phyloP scores from a whole-genome alignment of 176 grass and related monocot species.

The Tillandsia fasciculata region DNA sequence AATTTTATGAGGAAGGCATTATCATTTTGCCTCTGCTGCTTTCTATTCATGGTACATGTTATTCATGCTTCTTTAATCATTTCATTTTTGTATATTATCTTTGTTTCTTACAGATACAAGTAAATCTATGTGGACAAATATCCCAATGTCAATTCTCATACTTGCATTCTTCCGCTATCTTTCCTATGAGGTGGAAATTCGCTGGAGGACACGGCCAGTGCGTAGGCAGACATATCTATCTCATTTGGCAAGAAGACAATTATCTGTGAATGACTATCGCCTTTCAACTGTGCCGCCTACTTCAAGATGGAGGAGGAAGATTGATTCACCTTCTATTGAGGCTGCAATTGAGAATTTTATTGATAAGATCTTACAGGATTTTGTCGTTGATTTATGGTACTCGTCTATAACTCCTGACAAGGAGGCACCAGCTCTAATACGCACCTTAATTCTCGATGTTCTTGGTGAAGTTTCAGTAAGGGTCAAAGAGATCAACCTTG shows the following conservation, averaged over 20 bases:
- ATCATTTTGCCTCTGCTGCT: background rate
- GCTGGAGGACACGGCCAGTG: conserved; percentile 51
- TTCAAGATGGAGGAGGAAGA: conserved; percentile 89
- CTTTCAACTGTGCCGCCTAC: conserved; percentile 47
- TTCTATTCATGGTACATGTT: conserved; percentile 1
- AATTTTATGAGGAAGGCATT: no score
- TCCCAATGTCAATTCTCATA: conserved; percentile 90
- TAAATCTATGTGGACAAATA: conserved; percentile 99
- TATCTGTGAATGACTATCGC: conserved; percentile 60
- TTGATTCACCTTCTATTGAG: conserved; percentile 71
- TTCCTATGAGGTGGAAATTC: conserved; percentile 76
- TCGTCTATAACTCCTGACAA: conserved; percentile 76
- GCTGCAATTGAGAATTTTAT: conserved; percentile 76
- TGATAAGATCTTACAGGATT: conserved; percentile 81
- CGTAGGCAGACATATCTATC: conserved; percentile 64
- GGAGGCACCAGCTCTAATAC: conserved; percentile 86
- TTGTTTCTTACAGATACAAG: conserved; percentile 76
- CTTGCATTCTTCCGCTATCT: conserved; percentile 68
- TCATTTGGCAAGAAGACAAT: conserved; percentile 55
- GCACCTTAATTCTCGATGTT: conserved; percentile 63
- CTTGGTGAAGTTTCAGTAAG: conserved; percentile 78
- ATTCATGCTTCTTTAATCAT: background rate
- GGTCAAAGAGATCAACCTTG: conserved; percentile 80
- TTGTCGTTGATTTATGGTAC: conserved; percentile 86
- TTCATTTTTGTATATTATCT: conserved; percentile 8